Evolutionary conservation across 768 basidiomycete genomes (phyloP), one percentile per base, ranked within the genome.

Genomic region (Pseudohyphozyma bogoriensis): DNA sequence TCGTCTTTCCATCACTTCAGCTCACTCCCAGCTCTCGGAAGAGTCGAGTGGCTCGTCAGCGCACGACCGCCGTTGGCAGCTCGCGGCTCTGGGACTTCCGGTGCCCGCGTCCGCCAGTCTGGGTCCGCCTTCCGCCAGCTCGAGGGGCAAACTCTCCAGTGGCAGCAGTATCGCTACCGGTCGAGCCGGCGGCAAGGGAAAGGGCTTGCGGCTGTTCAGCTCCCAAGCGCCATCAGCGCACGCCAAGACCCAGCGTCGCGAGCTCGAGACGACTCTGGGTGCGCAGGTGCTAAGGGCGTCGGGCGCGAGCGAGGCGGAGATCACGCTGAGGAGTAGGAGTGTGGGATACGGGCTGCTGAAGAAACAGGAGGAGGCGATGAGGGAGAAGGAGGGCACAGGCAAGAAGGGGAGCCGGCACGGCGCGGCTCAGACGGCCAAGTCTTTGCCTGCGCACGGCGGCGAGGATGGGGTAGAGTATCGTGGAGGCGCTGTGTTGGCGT

Each of bases 301-400:
- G 20, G 55, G 62, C 13, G 63, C 58, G 13, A 50, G 45, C 32
- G 67, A 68, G 28, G 56, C 51, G 28, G 67, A 67, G 37, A 42
- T 62, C 28, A 51, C 49, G 13, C 53, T 66, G 33, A 42, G 60
- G 2, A 62, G 59, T n/a, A 46, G 49, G 47, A 62, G 60, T 11
- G 56, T 65, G 8, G 67, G 65, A 32, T 62, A 54, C 31, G 37
- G 53, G 45, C 60, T 63, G 45, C 28, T 59, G 16, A 59, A 58
- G 51, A 52, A 56, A 36, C 49, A 49, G 22, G 66, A 56, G 45
- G 51, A 53, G 50, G 60, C 54, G 58, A 52, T 22, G 42, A 50
- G 51, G 53, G 60, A 57, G 55, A 52, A 36, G 42, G 33, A 53
- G 37, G 46, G 45, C 42, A 31, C 32, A 47, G 42, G n/a, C 20